Evolutionary conservation across 2,329 filamentous ascomycete species (phyloP).

Genomic region (Chaetomiaceae sp.): DNA sequence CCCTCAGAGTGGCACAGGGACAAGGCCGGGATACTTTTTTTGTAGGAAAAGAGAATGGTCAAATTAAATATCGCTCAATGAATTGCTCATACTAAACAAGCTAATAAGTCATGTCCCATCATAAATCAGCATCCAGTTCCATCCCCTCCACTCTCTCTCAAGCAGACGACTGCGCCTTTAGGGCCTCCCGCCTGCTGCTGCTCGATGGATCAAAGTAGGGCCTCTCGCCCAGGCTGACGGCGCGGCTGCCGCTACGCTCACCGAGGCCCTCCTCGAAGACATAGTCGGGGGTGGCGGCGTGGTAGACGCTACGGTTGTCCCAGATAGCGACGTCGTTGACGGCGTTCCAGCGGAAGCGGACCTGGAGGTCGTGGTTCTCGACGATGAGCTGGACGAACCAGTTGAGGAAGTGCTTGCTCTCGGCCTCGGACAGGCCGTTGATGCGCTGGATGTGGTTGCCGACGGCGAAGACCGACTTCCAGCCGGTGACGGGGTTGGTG

Average conservation of each 20-base stretch:
- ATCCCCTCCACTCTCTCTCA: neutral
- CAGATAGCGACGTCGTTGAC: conserved; percentile 50
- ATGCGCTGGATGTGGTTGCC: conserved; percentile 47
- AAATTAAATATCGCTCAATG: too few relatives aligned
- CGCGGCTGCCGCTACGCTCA: conserved; percentile 44
- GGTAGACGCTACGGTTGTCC: conserved; percentile 54
- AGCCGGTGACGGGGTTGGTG: conserved; percentile 55
- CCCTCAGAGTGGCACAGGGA: neutral
- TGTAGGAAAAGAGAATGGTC: too few relatives aligned
- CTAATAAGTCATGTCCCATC: too few relatives aligned
- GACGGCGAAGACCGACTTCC: conserved; percentile 51
- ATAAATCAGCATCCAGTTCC: too few relatives aligned
- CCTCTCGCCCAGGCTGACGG: conserved; percentile 49
- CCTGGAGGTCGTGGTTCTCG: conserved; percentile 54
- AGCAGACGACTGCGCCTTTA: conserved; percentile 11
- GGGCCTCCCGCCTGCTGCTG: conserved; percentile 27
- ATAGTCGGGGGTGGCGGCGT: conserved; percentile 51
- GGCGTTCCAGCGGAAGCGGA: conserved; percentile 41
- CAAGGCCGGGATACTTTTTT: neutral
- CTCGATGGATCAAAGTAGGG: conserved; percentile 49
- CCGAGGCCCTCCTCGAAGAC: conserved; percentile 39
- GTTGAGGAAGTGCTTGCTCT: conserved; percentile 45
- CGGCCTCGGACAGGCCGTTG: conserved; percentile 44
- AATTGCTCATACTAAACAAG: too few relatives aligned
- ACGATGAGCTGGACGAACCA: conserved; percentile 48